phyloP scores from a whole-genome alignment of 1,284 basidiomycete species.

The Cryptococcus sp. region DNA sequence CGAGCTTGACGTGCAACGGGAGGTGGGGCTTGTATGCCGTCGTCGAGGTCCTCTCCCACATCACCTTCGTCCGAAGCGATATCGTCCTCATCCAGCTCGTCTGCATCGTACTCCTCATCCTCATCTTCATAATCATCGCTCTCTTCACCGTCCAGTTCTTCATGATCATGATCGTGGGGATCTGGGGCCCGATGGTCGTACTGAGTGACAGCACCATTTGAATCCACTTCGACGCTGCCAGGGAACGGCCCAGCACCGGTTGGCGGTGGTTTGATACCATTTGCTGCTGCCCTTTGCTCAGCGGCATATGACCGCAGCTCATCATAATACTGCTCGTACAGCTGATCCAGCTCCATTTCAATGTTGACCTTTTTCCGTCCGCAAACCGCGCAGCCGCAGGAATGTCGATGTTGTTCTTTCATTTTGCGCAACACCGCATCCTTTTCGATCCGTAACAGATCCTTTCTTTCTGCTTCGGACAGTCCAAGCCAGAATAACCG shows the following conservation, averaged over 20 bases:
- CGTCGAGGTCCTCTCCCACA: slow-evolving; percentile 66
- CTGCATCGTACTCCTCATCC: slow-evolving; percentile 49
- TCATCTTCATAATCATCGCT: slow-evolving; percentile 47
- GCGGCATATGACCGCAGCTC: slow-evolving; percentile 98
- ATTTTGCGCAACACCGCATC: slow-evolving; percentile 95
- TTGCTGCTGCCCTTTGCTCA: slow-evolving; percentile 88
- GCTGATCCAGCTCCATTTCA: slow-evolving; percentile 97
- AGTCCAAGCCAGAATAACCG: slow-evolving; percentile 96
- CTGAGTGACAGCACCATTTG: slow-evolving; percentile 78
- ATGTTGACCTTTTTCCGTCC: slow-evolving; percentile 97
- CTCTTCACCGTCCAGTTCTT: slow-evolving; percentile 45
- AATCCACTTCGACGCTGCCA: slow-evolving; percentile 92
- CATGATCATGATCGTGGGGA: slow-evolving; percentile 47
- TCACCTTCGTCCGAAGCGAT: slow-evolving; percentile 68
- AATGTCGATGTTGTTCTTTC: slow-evolving; percentile 98
- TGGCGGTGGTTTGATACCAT: slow-evolving; percentile 82
- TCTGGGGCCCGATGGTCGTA: slow-evolving; percentile 58
- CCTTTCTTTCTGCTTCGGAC: slow-evolving; percentile 81
- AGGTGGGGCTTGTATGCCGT: slow-evolving; percentile 50
- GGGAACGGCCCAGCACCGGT: slow-evolving; percentile 97
- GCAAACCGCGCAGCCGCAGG: slow-evolving; percentile 93
- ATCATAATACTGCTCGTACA: slow-evolving; percentile 99
- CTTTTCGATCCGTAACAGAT: slow-evolving; percentile 94
- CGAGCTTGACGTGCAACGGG: slow-evolving; percentile 49
- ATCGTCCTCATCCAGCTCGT: slow-evolving; percentile 58